Evolutionary conservation across 352 stramenopile genomes (phyloP), one percentile per base, ranked within the genome.

Genomic region (Globisporangium cylindrosporum): DNA sequence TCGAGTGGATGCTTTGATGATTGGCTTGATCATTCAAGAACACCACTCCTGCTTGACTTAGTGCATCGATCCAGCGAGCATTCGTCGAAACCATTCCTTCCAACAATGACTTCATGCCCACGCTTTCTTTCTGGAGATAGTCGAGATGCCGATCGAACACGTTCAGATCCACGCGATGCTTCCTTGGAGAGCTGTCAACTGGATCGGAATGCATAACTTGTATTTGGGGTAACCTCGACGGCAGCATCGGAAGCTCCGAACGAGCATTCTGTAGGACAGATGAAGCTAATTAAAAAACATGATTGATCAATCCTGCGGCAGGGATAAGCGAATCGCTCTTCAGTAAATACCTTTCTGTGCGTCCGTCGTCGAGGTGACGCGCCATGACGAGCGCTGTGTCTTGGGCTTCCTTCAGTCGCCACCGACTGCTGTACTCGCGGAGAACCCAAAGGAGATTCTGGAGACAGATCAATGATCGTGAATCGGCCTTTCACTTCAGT

Each of bases 381-480:
- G 14, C 69, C 73, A 1, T 74, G 76, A 24, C 63, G 77, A 41
- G 43, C 70, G 6, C 60, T 71, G 51, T 46, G 46, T 59, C 75
- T 67, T 51, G 62, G 4, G 27, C 15, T 38, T 24, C 32, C 6
- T 58, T 69, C 48, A 66, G 66, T 24, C 54, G 25, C n/a, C 34
- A 49, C 27, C 29, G 25, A 54, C 5, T 9, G 38, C 34, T 68
- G 62, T 10, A 15, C 38, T 27, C 54, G 66, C 1, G 74, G 60
- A 27, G 71, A 72, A 36, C 65, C 32, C 49, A 76, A 67, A 4
- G 80, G 73, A 4, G 81, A 89, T 57, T 92, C 84, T 0, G 86
- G 82, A 10, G 86, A 92, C 72, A 91, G 54, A 63, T 93, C 86
- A 18, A 88, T 93, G 75, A 93, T 93, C 22, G 84, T 93, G 56